phyloP scores from a whole-genome alignment of 441 rosid genomes.

The Adansonia madagascariensis region DNA sequence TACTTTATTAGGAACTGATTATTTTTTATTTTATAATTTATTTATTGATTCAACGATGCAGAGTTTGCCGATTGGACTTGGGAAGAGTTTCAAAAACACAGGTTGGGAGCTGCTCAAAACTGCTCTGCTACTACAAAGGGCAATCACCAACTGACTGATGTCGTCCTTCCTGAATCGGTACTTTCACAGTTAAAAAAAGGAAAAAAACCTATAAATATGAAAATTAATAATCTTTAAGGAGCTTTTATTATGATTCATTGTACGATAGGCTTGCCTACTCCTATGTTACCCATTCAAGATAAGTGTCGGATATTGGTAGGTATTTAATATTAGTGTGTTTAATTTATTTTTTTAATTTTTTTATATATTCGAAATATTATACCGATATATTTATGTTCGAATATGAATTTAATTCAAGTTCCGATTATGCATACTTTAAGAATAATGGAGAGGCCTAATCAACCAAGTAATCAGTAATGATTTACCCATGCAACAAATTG shows the following conservation, averaged over 20 bases:
- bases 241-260: not conserved
- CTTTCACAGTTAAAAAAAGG: not conserved
- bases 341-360: no score
- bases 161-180: slow-evolving; percentile 60
- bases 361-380: no score
- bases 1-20: not conserved
- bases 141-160: slow-evolving; percentile 71
- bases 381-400: no score
- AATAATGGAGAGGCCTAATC: not conserved
- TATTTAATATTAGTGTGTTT: no score
- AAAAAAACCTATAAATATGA: no score
- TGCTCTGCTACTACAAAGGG: slow-evolving; percentile 92
- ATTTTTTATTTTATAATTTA: no score
- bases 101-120: slow-evolving; percentile 91
- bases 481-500: not conserved
- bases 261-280: no score
- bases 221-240: no score
- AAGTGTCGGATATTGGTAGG: no score
- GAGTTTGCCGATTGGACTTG: slow-evolving; percentile 91
- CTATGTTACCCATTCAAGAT: no score
- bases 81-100: slow-evolving; percentile 82
- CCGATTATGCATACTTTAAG: no score
- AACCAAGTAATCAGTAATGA: not conserved
- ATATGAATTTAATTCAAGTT: no score
- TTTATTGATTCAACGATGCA: slow-evolving; percentile 27